phyloP scores from a whole-genome alignment of 2,329 filamentous ascomycete species.

The Fusarium circinatum region DNA sequence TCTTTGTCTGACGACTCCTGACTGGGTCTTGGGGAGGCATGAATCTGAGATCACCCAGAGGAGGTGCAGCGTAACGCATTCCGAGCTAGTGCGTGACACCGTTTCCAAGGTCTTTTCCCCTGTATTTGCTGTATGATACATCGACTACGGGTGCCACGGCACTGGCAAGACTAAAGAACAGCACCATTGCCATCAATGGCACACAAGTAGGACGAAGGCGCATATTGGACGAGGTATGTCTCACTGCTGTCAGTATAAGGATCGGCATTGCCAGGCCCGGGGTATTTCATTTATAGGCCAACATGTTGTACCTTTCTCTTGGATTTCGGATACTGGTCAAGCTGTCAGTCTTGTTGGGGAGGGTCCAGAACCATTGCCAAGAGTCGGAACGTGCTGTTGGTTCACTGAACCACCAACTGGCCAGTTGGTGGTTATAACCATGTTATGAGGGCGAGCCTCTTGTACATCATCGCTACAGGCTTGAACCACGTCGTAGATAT shows the following conservation, averaged over 20 bases:
- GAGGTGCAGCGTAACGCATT: slow-evolving; percentile 78
- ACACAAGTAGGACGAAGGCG: not conserved
- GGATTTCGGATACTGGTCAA: not conserved
- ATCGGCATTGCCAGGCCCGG: not conserved
- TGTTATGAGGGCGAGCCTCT: not conserved
- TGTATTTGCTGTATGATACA: slow-evolving; percentile 73
- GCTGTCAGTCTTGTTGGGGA: not conserved
- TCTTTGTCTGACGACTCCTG: slow-evolving; percentile 55
- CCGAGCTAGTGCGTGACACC: slow-evolving; percentile 78
- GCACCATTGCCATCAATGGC: not conserved
- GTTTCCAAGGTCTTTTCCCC: slow-evolving; percentile 62
- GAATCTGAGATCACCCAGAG: slow-evolving; percentile 73
- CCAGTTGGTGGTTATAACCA: not conserved
- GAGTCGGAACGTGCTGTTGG: not conserved
- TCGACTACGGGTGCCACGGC: slow-evolving; percentile 56
- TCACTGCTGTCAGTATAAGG: not conserved
- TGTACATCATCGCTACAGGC: not conserved
- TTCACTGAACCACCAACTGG: not conserved
- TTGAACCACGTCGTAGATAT: not conserved
- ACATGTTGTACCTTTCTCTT: not conserved
- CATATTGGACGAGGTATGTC: not conserved
- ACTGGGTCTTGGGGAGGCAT: slow-evolving; percentile 73
- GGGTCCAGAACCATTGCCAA: not conserved
- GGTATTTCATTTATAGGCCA: not conserved
- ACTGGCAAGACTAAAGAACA: slow-evolving; percentile 11